Evolutionary conservation across 2,329 filamentous ascomycete genomes (phyloP).

Genomic region (Talaromyces amestolkiae): DNA sequence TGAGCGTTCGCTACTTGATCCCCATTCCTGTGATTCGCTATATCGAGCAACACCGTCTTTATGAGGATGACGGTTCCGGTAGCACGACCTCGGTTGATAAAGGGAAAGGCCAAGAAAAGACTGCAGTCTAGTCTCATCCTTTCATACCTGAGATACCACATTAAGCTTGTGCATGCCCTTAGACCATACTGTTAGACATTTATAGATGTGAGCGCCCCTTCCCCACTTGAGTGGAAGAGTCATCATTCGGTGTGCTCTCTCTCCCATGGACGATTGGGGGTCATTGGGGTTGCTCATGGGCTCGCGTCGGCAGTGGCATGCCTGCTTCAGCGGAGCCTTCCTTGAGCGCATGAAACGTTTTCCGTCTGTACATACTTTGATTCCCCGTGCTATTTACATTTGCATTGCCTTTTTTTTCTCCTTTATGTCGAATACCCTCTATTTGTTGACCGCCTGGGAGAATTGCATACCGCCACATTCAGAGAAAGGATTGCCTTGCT

Average conservation of each 20-base stretch:
- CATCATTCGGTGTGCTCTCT: neutral
- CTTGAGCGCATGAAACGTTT: neutral
- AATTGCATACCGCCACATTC: neutral
- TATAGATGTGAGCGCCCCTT: neutral
- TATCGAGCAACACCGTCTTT: constrained; percentile 66
- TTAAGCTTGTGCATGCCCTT: neutral
- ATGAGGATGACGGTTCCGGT: constrained; percentile 51
- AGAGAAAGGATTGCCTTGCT: constrained; percentile 5
- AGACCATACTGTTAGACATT: neutral
- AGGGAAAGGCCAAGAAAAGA: constrained; percentile 31
- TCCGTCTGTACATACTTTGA: constrained; percentile 12
- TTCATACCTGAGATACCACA: neutral
- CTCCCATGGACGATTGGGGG: neutral
- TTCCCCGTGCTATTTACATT: neutral
- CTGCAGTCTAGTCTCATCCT: neutral
- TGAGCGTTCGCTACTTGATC: constrained; percentile 76
- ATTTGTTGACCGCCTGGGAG: neutral
- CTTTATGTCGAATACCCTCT: constrained; percentile 13
- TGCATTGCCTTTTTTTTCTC: neutral
- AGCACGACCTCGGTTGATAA: constrained; percentile 31
- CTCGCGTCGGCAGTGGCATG: neutral
- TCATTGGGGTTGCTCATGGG: neutral
- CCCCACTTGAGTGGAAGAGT: neutral
- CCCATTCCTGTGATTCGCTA: constrained; percentile 73
- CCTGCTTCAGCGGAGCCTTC: neutral